phyloP scores from a whole-genome alignment of 2,329 filamentous ascomycete species.

The Cercospora zeina region DNA sequence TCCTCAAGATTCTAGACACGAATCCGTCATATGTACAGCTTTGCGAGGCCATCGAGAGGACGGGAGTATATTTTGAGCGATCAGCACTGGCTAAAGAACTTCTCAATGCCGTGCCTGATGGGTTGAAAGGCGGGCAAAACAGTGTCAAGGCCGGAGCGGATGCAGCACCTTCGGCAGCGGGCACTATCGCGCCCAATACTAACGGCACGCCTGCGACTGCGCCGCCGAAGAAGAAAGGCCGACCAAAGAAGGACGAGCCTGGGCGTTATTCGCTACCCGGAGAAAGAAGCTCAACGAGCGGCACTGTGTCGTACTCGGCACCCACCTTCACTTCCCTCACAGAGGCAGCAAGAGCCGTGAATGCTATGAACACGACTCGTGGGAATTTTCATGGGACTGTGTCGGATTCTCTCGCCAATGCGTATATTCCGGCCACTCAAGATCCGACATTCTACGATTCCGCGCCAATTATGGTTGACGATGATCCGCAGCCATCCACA shows the following conservation, averaged over 20 bases:
- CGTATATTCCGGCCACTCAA: slow-evolving; percentile 8
- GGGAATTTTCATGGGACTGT: slow-evolving; percentile 8
- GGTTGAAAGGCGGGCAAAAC: slow-evolving; percentile 27
- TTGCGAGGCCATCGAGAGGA: slow-evolving; percentile 55
- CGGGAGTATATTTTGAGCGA: slow-evolving; percentile 54
- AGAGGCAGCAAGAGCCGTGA: slow-evolving; percentile 32
- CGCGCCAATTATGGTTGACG: slow-evolving; percentile 17
- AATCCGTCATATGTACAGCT: slow-evolving; percentile 59
- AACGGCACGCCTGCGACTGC: slow-evolving; percentile 11
- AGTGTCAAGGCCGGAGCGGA: slow-evolving; percentile 14
- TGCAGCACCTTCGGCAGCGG: neutral
- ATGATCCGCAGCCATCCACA: slow-evolving; percentile 9
- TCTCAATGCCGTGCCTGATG: slow-evolving; percentile 49
- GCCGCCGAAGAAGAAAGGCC: slow-evolving; percentile 28
- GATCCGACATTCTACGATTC: slow-evolving; percentile 13
- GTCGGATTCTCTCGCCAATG: slow-evolving; percentile 15
- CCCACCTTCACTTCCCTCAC: slow-evolving; percentile 34
- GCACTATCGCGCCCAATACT: slow-evolving; percentile 1
- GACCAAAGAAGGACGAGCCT: slow-evolving; percentile 27
- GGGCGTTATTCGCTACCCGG: slow-evolving; percentile 23
- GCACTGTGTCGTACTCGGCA: slow-evolving; percentile 33
- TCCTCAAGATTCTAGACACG: slow-evolving; percentile 52
- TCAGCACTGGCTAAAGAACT: slow-evolving; percentile 56
- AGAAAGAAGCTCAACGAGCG: slow-evolving; percentile 13
- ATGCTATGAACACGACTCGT: slow-evolving; percentile 25